A percentile compares a stretch with the other conserved stretches of the same genome.
Conservation (phyloP, 202 grass and related monocot species). For the Panicum virgatum region DNA sequence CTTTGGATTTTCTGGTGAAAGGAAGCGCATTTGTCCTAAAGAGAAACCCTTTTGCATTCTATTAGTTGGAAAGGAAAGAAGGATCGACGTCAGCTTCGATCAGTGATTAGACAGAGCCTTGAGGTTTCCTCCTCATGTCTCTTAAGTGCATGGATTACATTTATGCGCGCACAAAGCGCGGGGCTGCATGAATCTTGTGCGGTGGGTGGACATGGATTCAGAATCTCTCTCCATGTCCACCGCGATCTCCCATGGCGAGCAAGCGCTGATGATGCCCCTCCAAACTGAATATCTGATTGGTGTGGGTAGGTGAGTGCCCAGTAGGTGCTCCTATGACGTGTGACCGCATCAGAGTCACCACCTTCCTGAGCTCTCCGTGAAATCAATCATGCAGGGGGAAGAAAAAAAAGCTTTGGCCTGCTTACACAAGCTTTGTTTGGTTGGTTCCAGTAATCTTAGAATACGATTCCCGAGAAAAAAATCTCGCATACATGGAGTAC, state of each 20-base stretch:
- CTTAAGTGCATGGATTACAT: background rate
- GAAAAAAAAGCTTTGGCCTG: too few species aligned
- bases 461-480: too few species aligned
- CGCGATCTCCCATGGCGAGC: background rate
- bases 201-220: conserved; percentile 17
- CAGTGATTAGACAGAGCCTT: background rate
- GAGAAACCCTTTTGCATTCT: background rate
- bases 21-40: background rate
- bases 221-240: background rate
- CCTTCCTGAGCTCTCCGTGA: background rate
- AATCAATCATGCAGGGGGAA: background rate
- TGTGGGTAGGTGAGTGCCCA: background rate
- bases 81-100: background rate
- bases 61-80: background rate
- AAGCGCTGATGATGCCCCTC: background rate
- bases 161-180: background rate
- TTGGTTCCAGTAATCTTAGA: too few species aligned
- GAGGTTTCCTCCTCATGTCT: too few species aligned
- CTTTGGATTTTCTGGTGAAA: too few species aligned
- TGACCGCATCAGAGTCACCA: background rate
- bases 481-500: too few species aligned
- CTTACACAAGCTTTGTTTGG: background rate
- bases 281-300: background rate
- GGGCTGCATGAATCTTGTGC: background rate
- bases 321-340: background rate